Evolutionary conservation across 2,329 filamentous ascomycete genomes (phyloP).

Genomic region (Fusarium domesticum): DNA sequence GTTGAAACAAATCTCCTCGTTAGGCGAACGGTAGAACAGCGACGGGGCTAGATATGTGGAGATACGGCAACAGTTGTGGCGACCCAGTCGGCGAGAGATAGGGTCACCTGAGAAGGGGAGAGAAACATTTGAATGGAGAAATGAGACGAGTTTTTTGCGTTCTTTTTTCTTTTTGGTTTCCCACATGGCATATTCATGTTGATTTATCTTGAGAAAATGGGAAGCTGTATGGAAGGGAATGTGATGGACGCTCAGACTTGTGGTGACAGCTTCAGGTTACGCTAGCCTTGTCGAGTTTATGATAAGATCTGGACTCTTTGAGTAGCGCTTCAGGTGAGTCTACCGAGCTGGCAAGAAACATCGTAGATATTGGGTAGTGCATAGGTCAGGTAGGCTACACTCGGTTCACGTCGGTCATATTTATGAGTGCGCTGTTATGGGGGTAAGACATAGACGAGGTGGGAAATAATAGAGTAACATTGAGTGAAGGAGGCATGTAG

Average conservation of each 20-base stretch:
- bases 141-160: too few species aligned
- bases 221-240: background rate
- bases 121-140: background rate
- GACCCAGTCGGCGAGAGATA: too few species aligned
- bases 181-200: background rate
- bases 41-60: background rate
- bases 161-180: too few species aligned
- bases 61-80: background rate
- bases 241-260: background rate
- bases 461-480: slow-evolving; percentile 18
- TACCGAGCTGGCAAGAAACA: background rate
- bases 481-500: slow-evolving; percentile 7
- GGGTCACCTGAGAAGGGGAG: background rate
- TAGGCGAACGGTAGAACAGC: slow-evolving; percentile 13
- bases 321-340: background rate
- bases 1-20: background rate
- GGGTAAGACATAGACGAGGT: too few species aligned
- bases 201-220: background rate
- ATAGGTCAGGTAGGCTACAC: background rate
- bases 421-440: too few species aligned
- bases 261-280: background rate
- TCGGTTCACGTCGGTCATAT: background rate
- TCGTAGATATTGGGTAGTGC: background rate
- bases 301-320: too few species aligned
- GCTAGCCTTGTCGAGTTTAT: background rate